Percentiles rank a stretch among this genome's conserved stretches.
Conservation (phyloP, 169 alveolate genomes). For the Cardiosporidium cionae region DNA sequence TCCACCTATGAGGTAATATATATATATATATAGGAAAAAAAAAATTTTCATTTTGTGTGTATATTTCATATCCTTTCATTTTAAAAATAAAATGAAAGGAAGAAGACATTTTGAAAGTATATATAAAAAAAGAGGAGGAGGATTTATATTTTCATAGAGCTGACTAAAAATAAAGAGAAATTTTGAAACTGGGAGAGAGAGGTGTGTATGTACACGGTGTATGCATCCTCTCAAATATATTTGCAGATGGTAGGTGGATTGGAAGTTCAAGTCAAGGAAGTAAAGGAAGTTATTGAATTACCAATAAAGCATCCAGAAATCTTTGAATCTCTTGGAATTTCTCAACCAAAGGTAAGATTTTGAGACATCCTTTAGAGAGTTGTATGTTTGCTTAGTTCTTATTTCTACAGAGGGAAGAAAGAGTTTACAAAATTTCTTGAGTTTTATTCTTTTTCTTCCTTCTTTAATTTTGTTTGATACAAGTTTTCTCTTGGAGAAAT, state of each 20-base stretch:
- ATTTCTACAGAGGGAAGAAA: background rate
- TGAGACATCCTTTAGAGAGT: background rate
- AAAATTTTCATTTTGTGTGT: slow-evolving; percentile 35
- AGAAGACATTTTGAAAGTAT: background rate
- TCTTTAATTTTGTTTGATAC: no score
- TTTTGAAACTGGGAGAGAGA: no score
- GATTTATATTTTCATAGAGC: background rate
- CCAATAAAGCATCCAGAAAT: slow-evolving; percentile 99
- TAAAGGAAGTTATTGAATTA: slow-evolving; percentile 97
- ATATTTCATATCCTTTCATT: background rate
- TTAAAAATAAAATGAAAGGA: background rate
- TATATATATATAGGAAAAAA: slow-evolving; percentile 2
- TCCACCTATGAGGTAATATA: slow-evolving; percentile 92
- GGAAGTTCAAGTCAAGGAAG: slow-evolving; percentile 94
- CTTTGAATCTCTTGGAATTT: slow-evolving; percentile 93
- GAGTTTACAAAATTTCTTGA: no score
- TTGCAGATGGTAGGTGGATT: slow-evolving; percentile 99
- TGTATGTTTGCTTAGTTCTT: background rate
- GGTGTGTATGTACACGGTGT: no score
- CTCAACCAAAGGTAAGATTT: slow-evolving; percentile 88
- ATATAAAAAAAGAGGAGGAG: background rate
- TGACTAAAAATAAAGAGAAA: no score
- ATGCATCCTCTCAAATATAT: no score
- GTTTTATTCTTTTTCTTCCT: no score
- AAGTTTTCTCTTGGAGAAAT: no score